A percentile compares a stretch with the other conserved stretches of the same genome.
Evolutionary conservation across 768 basidiomycete genomes (phyloP).

Genomic region (Tricholoma sp.): DNA sequence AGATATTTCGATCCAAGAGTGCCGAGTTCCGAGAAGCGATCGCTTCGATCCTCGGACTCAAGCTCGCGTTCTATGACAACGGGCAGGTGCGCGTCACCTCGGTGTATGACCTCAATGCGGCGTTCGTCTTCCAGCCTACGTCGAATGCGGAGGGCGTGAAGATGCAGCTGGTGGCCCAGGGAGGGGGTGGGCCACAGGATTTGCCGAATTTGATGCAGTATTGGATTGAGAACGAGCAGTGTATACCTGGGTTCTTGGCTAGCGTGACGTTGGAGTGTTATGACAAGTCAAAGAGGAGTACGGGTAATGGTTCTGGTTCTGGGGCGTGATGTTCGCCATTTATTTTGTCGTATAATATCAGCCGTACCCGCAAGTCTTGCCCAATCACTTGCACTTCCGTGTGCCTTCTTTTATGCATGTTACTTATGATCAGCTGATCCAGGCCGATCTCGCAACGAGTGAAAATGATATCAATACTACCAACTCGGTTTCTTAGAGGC

Average conservation of each 20-base stretch:
- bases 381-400: too few species aligned
- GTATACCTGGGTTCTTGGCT: constrained; percentile 85
- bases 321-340: not conserved
- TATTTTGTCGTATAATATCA: not conserved
- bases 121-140: constrained; percentile 80
- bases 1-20: constrained; percentile 83
- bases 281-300: constrained; percentile 56
- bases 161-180: constrained; percentile 72
- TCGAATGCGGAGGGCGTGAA: constrained; percentile 34
- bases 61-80: constrained; percentile 87
- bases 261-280: constrained; percentile 86
- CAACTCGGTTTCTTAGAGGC: too few species aligned
- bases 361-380: too few species aligned
- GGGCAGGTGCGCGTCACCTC: constrained; percentile 88
- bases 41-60: constrained; percentile 83
- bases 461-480: too few species aligned
- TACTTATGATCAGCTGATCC: too few species aligned
- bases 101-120: constrained; percentile 82
- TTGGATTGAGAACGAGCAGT: constrained; percentile 83
- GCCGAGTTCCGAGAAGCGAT: constrained; percentile 91
- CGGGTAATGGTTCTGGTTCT: not conserved
- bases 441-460: too few species aligned
- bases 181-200: constrained; percentile 71
- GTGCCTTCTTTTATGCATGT: too few species aligned
- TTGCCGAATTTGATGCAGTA: constrained; percentile 72